Evolutionary conservation across 257 asterid genomes (phyloP).

Genomic region (Petunia axillaris): DNA sequence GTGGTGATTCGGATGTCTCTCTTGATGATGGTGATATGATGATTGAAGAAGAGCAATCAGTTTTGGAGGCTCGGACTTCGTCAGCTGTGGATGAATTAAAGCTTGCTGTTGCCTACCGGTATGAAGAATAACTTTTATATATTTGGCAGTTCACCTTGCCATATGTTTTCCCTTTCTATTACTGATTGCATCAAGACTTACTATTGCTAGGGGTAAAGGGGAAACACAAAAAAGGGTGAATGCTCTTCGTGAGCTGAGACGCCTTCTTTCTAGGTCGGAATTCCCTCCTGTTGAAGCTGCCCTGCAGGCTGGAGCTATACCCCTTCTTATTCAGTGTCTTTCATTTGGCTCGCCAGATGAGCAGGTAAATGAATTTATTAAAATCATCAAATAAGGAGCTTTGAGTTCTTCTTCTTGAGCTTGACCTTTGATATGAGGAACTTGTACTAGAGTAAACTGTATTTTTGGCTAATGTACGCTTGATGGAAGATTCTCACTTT

Average conservation of each 20-base stretch:
- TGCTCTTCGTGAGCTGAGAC: slow-evolving; percentile 89
- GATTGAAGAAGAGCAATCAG: slow-evolving; percentile 69
- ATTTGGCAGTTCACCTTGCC: neutral
- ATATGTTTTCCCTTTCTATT: neutral
- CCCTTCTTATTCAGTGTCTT: slow-evolving; percentile 78
- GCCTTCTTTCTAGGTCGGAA: slow-evolving; percentile 82
- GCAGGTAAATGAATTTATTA: slow-evolving; percentile 58
- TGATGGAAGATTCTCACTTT: slow-evolving; percentile 3
- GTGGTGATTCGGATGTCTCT: slow-evolving; percentile 45
- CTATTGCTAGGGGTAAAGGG: slow-evolving; percentile 77
- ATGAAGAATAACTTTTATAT: slow-evolving; percentile 36
- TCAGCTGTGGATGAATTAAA: slow-evolving; percentile 74
- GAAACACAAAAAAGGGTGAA: slow-evolving; percentile 71
- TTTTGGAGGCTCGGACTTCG: slow-evolving; percentile 72
- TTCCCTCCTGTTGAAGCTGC: slow-evolving; percentile 93
- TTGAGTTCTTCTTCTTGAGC: neutral
- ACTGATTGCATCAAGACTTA: neutral
- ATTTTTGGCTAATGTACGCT: neutral
- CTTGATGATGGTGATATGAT: slow-evolving; percentile 60
- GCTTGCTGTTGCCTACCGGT: slow-evolving; percentile 67
- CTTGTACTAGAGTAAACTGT: neutral
- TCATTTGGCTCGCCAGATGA: slow-evolving; percentile 95
- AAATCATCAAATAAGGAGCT: neutral
- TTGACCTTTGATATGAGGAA: neutral
- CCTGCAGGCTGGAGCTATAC: slow-evolving; percentile 76